phyloP scores from a whole-genome alignment of 169 alveolate species.

The Cryptosporidium muris region DNA sequence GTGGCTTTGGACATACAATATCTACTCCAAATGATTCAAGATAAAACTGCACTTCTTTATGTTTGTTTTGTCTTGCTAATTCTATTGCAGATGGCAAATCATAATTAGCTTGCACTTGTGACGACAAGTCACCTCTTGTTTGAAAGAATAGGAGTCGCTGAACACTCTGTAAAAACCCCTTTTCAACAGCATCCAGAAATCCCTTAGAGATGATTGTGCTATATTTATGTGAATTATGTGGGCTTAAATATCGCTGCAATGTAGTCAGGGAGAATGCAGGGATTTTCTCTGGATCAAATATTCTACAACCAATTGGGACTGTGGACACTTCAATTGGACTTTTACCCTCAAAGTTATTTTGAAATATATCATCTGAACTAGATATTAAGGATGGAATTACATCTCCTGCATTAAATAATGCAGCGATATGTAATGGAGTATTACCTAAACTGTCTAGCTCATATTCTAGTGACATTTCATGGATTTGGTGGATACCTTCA shows the following conservation, averaged over 20 bases:
- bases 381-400: constrained; percentile 22
- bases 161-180: constrained; percentile 32
- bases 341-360: constrained; percentile 28
- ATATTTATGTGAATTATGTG: neutral
- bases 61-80: constrained; percentile 31
- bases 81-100: constrained; percentile 41
- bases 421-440: constrained; percentile 70
- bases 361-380: constrained; percentile 14
- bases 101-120: neutral
- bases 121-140: neutral
- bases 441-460: constrained; percentile 37
- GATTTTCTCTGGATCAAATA: constrained; percentile 23
- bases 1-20: constrained; percentile 64
- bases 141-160: constrained; percentile 33
- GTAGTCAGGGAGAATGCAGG: constrained; percentile 44
- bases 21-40: constrained; percentile 42
- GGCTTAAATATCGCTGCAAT: neutral
- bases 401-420: constrained; percentile 60
- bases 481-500: neutral
- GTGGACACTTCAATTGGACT: constrained; percentile 59
- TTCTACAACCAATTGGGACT: constrained; percentile 62
- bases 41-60: constrained; percentile 14
- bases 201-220: constrained; percentile 3
- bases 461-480: constrained; percentile 21
- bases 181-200: constrained; percentile 9